Percentiles rank a stretch among this genome's conserved stretches.
Evolutionary conservation across 148 eudicot species (phyloP).

Genomic region (Cornus kousa): DNA sequence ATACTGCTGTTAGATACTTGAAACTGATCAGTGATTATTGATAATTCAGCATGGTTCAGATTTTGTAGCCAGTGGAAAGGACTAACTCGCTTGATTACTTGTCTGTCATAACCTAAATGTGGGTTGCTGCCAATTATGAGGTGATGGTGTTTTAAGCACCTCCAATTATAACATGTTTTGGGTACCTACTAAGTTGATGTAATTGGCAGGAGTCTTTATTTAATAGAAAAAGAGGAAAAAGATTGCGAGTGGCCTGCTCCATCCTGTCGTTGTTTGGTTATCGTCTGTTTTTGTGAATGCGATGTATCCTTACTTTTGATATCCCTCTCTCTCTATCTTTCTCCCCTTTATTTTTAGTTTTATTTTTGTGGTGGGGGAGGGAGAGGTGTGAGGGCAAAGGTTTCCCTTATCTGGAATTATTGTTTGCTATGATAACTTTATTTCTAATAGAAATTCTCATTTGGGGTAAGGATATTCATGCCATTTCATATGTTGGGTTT

Average conservation of each 20-base stretch:
- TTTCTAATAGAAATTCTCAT: neutral
- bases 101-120: neutral
- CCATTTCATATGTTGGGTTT: conserved; percentile 4
- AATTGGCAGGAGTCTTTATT: neutral
- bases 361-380: neutral
- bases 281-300: conserved; percentile 4
- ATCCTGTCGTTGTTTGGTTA: neutral
- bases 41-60: neutral
- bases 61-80: neutral
- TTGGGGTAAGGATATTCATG: neutral
- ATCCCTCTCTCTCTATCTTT: no score
- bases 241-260: neutral
- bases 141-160: neutral
- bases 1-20: neutral
- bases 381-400: neutral
- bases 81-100: neutral
- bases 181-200: neutral
- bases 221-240: neutral
- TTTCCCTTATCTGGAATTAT: neutral
- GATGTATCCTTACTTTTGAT: neutral
- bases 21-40: no score
- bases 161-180: neutral
- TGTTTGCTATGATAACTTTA: neutral
- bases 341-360: no score
- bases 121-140: neutral